Evolutionary conservation across 2,329 filamentous ascomycete genomes (phyloP), one percentile per base, ranked within the genome.

Genomic region (Paecilomyces fulvus): DNA sequence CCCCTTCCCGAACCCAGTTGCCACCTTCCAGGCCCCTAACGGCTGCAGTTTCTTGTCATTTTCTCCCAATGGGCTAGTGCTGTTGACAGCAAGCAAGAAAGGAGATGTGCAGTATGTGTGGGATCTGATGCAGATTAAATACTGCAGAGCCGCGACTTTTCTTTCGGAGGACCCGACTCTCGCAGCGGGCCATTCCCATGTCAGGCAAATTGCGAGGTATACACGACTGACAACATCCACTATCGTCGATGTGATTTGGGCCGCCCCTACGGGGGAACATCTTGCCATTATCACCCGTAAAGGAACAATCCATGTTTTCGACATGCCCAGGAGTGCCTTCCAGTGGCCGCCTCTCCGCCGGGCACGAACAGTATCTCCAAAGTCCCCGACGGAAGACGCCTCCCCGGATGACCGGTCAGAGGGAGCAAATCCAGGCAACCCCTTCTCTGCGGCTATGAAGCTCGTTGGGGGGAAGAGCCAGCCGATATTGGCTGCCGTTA

Each of bases 271-370:
- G 56, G 90, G 89, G 21, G 89, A 95, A 67, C 86, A 89, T 57
- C 76, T 95, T 43, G 92, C 92, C 1, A 86, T 99, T 75, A 85
- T 96, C 25, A 97, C 94, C 0, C 90, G 95, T 66, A 89, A 92
- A 63, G 91, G 92, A n/a, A 99, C 94, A 8, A 86, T 96, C 10
- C 94, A 99, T 73, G 83, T 97, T 49, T 86, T 96, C 61, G 89
- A 96, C 62, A 83, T 97, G 72, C 90, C 91, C 8, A 80, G 84
- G 50, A 88, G 84, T 60, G 89, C 90, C 3, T 92, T 92, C 64
- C 85, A 88, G 62, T 96, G 92, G 92, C 92, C 92, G 46, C 89
- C 91, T 23, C 86, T 75, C 59, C 74, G 76, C 21, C 73, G 74
- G 51, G 65, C 84, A 48, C 76, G 77, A 50, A 74, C 77, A 31